Percentiles rank a stretch among this genome's conserved stretches.
Conservation (phyloP, 352 stramenopile species). For the Phytophthora pisi region DNA sequence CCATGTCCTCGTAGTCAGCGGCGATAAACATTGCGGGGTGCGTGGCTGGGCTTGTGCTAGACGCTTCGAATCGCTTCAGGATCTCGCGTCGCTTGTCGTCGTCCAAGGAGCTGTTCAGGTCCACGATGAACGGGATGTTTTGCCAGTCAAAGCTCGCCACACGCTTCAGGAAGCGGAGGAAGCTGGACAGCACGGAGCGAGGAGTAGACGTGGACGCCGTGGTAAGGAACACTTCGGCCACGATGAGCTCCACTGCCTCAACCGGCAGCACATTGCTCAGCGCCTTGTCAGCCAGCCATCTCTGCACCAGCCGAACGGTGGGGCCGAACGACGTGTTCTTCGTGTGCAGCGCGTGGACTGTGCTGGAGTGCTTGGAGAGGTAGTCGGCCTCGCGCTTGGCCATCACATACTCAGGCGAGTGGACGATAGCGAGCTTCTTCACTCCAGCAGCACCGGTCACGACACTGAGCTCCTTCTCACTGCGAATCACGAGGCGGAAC, state of each 20-base stretch:
- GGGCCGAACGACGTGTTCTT: slow-evolving; percentile 82
- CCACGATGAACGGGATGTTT: slow-evolving; percentile 72
- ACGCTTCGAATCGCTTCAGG: slow-evolving; percentile 79
- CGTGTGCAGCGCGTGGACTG: slow-evolving; percentile 75
- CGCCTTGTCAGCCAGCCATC: slow-evolving; percentile 84
- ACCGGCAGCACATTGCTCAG: slow-evolving; percentile 72
- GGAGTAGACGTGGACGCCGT: slow-evolving; percentile 54
- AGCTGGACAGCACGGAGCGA: slow-evolving; percentile 80
- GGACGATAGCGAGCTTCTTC: slow-evolving; percentile 66
- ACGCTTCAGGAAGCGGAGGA: slow-evolving; percentile 80
- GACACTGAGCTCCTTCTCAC: slow-evolving; percentile 74
- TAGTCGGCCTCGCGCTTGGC: slow-evolving; percentile 73
- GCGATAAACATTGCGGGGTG: slow-evolving; percentile 84
- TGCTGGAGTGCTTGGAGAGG: slow-evolving; percentile 66
- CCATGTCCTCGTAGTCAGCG: slow-evolving; percentile 78
- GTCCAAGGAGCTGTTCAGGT: slow-evolving; percentile 65
- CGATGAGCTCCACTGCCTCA: slow-evolving; percentile 80
- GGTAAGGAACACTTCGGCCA: slow-evolving; percentile 76
- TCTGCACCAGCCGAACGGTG: slow-evolving; percentile 79
- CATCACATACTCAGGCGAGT: slow-evolving; percentile 66
- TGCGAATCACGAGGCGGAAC: slow-evolving; percentile 85
- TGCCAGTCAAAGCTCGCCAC: slow-evolving; percentile 79
- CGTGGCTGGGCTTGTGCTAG: slow-evolving; percentile 49
- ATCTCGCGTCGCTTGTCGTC: slow-evolving; percentile 76
- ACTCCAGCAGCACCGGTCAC: slow-evolving; percentile 59